phyloP scores from a whole-genome alignment of 129 eudicot genomes.

The Chrysanthemum seticuspe region DNA sequence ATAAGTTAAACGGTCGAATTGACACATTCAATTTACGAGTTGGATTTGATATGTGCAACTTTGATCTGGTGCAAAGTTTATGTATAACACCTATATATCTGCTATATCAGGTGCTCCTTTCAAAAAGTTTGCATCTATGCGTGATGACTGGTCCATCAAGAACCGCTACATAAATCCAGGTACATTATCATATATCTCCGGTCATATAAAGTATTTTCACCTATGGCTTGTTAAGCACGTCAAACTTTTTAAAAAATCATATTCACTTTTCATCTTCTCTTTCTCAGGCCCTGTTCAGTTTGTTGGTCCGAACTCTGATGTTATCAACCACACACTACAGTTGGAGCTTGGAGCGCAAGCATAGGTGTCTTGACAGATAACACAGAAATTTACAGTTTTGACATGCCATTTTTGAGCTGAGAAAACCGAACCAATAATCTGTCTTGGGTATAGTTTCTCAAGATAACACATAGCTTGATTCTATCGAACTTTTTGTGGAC shows the following conservation, averaged over 20 bases:
- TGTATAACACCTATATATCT: slow-evolving; percentile 2
- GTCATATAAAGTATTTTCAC: background rate
- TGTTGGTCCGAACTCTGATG: slow-evolving; percentile 55
- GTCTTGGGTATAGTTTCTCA: background rate
- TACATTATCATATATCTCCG: slow-evolving; percentile 12
- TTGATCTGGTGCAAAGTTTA: background rate
- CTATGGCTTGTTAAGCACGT: background rate
- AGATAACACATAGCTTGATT: background rate
- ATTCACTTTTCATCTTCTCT: background rate
- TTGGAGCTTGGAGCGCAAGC: slow-evolving; percentile 84
- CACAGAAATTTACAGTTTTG: slow-evolving; percentile 1
- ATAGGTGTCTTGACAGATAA: slow-evolving; percentile 18
- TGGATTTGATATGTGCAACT: background rate
- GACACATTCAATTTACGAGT: background rate
- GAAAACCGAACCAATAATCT: slow-evolving; percentile 6
- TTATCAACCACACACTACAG: slow-evolving; percentile 54
- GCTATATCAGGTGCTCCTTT: slow-evolving; percentile 76
- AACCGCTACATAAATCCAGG: slow-evolving; percentile 83
- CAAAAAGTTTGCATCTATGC: slow-evolving; percentile 78
- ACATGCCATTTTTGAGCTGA: background rate
- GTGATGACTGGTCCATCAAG: slow-evolving; percentile 81
- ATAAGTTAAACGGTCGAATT: no score
- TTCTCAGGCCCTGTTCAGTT: slow-evolving; percentile 81
- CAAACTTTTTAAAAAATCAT: background rate
- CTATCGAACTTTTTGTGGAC: background rate